Evolutionary conservation across 768 basidiomycete genomes (phyloP).

Genomic region (Tricholoma sp.): DNA sequence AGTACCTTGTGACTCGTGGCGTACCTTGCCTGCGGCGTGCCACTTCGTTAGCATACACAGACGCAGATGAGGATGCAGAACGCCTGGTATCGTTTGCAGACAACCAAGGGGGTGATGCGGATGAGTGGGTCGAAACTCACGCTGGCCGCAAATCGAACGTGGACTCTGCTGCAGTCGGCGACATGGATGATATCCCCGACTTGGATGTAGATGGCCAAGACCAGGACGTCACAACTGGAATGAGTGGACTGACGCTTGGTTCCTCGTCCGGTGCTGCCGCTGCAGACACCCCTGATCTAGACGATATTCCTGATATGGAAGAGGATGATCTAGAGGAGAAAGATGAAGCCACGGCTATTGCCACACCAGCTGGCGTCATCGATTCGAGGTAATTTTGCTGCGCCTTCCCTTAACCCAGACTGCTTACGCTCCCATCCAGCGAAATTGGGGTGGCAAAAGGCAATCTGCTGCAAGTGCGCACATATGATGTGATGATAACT

Average conservation of each 20-base stretch:
- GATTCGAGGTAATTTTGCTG: conserved; percentile 43
- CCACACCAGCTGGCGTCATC: conserved; percentile 38
- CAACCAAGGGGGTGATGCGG: conserved; percentile 53
- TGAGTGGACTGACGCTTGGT: conserved; percentile 43
- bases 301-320: conserved; percentile 99
- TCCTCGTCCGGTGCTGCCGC: conserved; percentile 24
- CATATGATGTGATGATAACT: conserved; percentile 99
- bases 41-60: conserved; percentile 87
- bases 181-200: conserved; percentile 86
- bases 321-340: conserved; percentile 87
- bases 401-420: neutral
- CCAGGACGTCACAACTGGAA: conserved; percentile 37
- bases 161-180: conserved; percentile 53
- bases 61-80: conserved; percentile 95
- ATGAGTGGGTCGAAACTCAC: conserved; percentile 99
- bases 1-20: conserved; percentile 92
- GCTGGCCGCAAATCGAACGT: conserved; percentile 59
- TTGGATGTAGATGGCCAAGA: conserved; percentile 64
- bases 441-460: conserved; percentile 63
- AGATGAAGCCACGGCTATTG: conserved; percentile 78
- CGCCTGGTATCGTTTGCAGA: conserved; percentile 82
- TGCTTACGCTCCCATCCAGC: conserved; percentile 27
- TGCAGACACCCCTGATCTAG: conserved; percentile 81
- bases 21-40: conserved; percentile 97
- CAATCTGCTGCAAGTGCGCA: conserved; percentile 91